Evolutionary conservation across 2,329 filamentous ascomycete genomes (phyloP), one percentile per base, ranked within the genome.

Genomic region (Claviceps sp.): DNA sequence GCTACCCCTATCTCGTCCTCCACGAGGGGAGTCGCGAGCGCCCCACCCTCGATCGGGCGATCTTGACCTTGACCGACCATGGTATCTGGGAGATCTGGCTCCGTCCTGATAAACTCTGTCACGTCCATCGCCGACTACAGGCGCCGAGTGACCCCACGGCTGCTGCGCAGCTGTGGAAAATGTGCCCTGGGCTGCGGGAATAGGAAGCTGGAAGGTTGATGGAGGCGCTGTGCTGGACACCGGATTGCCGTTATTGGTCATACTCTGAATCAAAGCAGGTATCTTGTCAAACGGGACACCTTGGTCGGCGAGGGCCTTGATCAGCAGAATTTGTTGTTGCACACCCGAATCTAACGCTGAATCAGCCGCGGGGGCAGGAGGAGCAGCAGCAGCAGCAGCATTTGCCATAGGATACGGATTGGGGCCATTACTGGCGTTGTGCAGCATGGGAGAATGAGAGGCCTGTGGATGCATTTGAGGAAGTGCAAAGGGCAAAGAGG

Each of bases 211-310:
- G 55, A 65, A 58, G 42, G 63, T 59, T 45, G 67, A 61, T 48
- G 64, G 65, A 51, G 66, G 57, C 41, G 63, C 58, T 34, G 62
- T 65, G 50, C 62, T 65, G 57, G 64, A 65, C 9, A 63, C 58
- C 41, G 63, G 56, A 43, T 61, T 60, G 54, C 61, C 65, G 52
- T 62, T 65, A 57, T 64, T 66, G 59, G 74, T 71, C 61, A 82
- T 70, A 58, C 72, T 72, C 56, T 78, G 73, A 59, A 84, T 72
- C 54, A 79, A 67, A 50, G 70, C 68, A 8, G 76, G 81, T 69
- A 88, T 88, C 67, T 90, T 84, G 55, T 93, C 88, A 66, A 86
- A 76, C 2, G 86, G 78, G 26, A 93, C 74, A 47, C 87, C 87
- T 65, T 88, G 84, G 37, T 85, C 81, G 54, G 83, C 77, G 52